phyloP scores from a whole-genome alignment of 805 yeast genomes.

The Lipomyces oligophaga region DNA sequence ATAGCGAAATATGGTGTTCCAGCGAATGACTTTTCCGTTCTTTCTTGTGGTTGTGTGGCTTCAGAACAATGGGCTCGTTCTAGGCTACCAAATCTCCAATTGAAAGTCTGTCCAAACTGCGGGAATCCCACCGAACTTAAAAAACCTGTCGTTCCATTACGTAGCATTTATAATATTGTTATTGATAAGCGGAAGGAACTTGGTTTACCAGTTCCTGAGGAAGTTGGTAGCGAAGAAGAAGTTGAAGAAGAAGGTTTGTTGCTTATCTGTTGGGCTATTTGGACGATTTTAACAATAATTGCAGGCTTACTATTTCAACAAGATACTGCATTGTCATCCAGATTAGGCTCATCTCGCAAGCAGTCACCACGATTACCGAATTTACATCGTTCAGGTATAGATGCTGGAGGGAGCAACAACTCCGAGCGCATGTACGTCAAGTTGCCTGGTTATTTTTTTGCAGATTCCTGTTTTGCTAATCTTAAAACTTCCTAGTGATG shows the following conservation, averaged over 20 bases:
- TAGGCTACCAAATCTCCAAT: constrained; percentile 22
- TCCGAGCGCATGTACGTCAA: constrained; percentile 4
- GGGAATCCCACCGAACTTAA: constrained; percentile 27
- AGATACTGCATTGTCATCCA: not conserved
- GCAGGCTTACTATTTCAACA: constrained; percentile 5
- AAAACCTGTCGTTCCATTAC: constrained; percentile 23
- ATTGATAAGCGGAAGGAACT: constrained; percentile 27
- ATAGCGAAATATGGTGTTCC: constrained; percentile 28
- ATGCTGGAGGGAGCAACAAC: constrained; percentile 4
- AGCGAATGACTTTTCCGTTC: constrained; percentile 23
- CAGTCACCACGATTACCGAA: constrained; percentile 6
- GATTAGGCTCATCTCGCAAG: not conserved
- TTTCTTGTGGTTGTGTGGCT: constrained; percentile 28
- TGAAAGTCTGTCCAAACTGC: constrained; percentile 27
- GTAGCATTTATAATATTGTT: constrained; percentile 24
- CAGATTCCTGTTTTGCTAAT: not conserved
- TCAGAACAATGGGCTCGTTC: constrained; percentile 29
- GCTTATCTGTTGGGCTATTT: not conserved
- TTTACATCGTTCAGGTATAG: constrained; percentile 7
- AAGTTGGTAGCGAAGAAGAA: constrained; percentile 28
- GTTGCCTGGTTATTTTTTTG: not conserved
- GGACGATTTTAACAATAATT: not conserved
- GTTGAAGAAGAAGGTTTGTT: constrained; percentile 17
- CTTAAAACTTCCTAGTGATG: too few relatives aligned
- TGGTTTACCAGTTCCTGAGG: constrained; percentile 25